Base-by-base conservation (phyloP, 2,329 filamentous ascomycete species). In the Chaetomiaceae sp. region DNA sequence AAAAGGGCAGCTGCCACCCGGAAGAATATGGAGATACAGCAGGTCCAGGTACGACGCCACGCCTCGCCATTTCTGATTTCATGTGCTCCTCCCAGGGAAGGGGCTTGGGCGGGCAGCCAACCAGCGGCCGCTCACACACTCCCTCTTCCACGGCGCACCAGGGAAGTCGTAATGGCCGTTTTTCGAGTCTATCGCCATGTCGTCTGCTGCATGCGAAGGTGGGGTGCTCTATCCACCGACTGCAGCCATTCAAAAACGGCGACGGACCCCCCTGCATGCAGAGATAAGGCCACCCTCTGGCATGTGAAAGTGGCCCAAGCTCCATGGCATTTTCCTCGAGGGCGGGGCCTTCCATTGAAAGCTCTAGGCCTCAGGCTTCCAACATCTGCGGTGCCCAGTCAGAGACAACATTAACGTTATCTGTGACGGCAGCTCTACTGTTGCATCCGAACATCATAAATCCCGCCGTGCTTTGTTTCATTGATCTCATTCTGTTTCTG, bases 1-100 rank as follows among this genome's bases (percentile, higher is more conserved):
- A 39, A 23, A 31, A 23, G 13, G 31, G 42, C 14, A 16, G 25
- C 25, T 27, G 25, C 25, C 25, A 39, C 37, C 9, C 34, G n/a
- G 17, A 23, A 21, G 19, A 20, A 49, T 37, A 40, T 19, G 14
- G 21, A 37, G 23, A 34, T 25, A 33, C 16, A 25, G 44, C 23
- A 47, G 23, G 21, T 16, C 40, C 23, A 47, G 23, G 21, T 16
- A 34, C 48, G 14, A 51, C 52, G 52, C 52, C 52, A 51, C 52
- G 38, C 23, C 46, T 44, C 40, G 44, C 19, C 43, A 48, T 46
- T 25, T 35, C 40, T 27, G 49, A 52, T 56, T 52, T 40, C 54
- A 56, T 54, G 54, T 56, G 54, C 51, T 46, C 12, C 10, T 47
- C 38, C 31, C 50, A 38, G 19, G 41, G 20, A 19, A 48, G 30